Base-by-base conservation (phyloP, 768 basidiomycete genomes). In the Mycena crocata region DNA sequence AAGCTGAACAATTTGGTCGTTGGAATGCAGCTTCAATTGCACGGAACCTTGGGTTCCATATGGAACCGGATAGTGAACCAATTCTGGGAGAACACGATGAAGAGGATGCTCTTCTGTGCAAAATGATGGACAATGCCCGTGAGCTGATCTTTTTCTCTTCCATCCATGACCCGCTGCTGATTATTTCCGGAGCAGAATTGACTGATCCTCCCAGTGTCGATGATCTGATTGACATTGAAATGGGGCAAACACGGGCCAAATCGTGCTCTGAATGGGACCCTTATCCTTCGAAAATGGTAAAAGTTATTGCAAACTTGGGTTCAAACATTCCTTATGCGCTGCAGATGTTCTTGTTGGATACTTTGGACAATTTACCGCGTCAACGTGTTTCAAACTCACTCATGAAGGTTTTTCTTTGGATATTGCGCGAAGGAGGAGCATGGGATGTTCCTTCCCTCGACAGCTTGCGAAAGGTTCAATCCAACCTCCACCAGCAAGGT, bases 311-410 rank as follows among this genome's bases (percentile, higher is more conserved):
- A 6, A 23, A 3, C 21, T 40, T 15, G 8, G 12, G 4, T 26
- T 19, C 5, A 14, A 24, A 3, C 3, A 14, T 24, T 35, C 2
- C 28, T 2, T 10, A 9, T 17, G n/a, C 8, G 7, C 1, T n/a
- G 23, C 15, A 56, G 56, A 45, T 57, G 44, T 57, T 57, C 21
- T 35, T 57, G 28, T 31, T 57, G 13, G 56, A 57, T 15, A 34
- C 52, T 17, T 39, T 24, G 23, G n/a, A 37, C 24, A 54, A 54
- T 19, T 54, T 37, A 21, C 54, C 54, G 1, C 54, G 54, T 9
- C 54, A 55, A 55, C 54, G 54, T 30, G 54, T 55, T 19, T 55
- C 54, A n/a, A 55, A 55, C 28, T 55, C 54, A 10, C 39, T 55
- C 10, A 55, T 55, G 54, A 55, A 55, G 54, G 54, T 55, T 31